phyloP scores from a whole-genome alignment of 139 green algal genomes.

The Chlorella sp. region DNA sequence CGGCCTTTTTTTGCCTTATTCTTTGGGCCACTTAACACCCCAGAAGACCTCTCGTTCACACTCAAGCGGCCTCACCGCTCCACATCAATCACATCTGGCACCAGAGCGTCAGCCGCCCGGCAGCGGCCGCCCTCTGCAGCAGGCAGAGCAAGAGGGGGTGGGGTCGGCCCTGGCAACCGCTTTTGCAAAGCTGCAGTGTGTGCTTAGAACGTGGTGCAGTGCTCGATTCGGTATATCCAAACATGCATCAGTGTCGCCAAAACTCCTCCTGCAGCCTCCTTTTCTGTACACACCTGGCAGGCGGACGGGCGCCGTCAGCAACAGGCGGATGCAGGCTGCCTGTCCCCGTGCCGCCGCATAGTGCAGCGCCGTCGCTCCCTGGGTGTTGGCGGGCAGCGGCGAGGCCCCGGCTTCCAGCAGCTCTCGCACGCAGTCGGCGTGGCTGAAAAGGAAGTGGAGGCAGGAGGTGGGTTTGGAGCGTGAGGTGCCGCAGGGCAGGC shows the following conservation, averaged over 20 bases:
- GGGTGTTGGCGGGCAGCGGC: slow-evolving; percentile 8
- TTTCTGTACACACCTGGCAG: slow-evolving; percentile 20
- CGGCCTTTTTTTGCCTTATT: too few species aligned
- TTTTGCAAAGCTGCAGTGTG: too few species aligned
- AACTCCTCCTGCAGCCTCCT: too few species aligned
- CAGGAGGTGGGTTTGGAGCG: background rate
- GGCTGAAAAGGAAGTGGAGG: background rate
- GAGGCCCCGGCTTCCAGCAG: slow-evolving; percentile 18
- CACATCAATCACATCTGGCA: slow-evolving; percentile 2
- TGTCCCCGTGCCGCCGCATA: background rate
- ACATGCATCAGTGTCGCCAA: too few species aligned
- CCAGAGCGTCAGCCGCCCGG: slow-evolving; percentile 4
- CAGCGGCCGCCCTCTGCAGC: slow-evolving; percentile 17
- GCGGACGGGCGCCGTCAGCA: slow-evolving; percentile 1
- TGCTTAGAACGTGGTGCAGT: too few species aligned
- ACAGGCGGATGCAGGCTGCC: slow-evolving; percentile 7
- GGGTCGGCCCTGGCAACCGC: too few species aligned
- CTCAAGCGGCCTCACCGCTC: background rate
- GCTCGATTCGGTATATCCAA: too few species aligned
- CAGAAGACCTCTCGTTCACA: too few species aligned
- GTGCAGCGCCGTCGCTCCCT: background rate
- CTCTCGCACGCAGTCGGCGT: slow-evolving; percentile 1
- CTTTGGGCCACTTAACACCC: too few species aligned
- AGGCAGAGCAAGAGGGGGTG: background rate
- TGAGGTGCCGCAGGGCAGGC: background rate